Base-by-base conservation (phyloP, 2,329 filamentous ascomycete species). In the Myriosclerotinia curreyana region DNA sequence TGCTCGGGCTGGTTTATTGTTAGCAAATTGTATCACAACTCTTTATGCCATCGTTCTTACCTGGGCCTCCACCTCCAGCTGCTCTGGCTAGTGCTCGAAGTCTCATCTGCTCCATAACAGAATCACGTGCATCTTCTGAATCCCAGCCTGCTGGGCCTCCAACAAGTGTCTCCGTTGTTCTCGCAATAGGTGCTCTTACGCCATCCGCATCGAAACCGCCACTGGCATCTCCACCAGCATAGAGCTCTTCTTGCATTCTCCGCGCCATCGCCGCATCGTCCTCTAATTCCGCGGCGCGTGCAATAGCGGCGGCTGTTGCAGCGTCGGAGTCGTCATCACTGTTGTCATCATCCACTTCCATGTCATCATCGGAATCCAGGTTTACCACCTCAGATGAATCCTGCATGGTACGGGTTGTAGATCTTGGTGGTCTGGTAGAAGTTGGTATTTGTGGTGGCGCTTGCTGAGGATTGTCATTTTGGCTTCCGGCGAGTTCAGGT, bases 191-290 rank as follows among this genome's bases (percentile, higher is more conserved):
- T 55, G 95, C 95, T 72, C 95, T 84, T 62, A 99, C 88, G 53
- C 82, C 88, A 70, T 87, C 87, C 46, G 79, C 74, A 66, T 78
- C 79, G 31, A 75, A 76, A 9, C 75, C 78, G 38, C 75, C 78
- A 28, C 75, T 74, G 56, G 75, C 71, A 66, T 78, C 79, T 48
- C 77, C 78, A 52, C 78, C 83, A 60, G 84, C 83, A 71, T 97
- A 98, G 74, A 96, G 83, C 76, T 99, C 92, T 73, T 99, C 90
- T 75, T 99, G 95, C 66, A 99, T 77, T 64, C 91, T 86, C 75
- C 93, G 86, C 8, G 95, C 95, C 87, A 98, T 94, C 51, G 91
- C 93, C 60, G 92, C 93, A 73, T 99, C 95, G 72, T 96, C 92
- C 68, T 97, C 93, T 69, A 90, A 85, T 53, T 86, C 80, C 20